Base-by-base conservation (phyloP, 2,329 filamentous ascomycete genomes). In the Xylariaceae sp. region DNA sequence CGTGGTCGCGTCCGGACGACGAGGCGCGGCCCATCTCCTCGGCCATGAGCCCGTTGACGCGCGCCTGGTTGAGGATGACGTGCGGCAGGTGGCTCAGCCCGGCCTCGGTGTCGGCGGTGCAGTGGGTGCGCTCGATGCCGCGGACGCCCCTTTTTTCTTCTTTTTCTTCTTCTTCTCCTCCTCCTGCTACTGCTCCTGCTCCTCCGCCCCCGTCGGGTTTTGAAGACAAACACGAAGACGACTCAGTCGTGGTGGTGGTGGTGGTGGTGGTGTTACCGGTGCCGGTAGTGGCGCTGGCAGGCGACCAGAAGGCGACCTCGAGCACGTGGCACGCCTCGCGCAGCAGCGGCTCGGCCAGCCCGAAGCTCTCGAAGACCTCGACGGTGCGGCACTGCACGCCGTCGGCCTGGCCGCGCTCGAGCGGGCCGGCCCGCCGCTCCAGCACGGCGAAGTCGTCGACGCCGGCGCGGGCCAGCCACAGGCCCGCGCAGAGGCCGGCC, bases 331-430 rank as follows among this genome's bases (percentile, higher is more conserved):
- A 77, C 1, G 72, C 64, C 37, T 77, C 73, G 21, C 64, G 61
- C 19, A 77, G 60, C 18, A 80, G 57, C 13, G 65, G 58, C 29
- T 74, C 70, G 2, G 65, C 61, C 3, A 79, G 62, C 1, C 64
- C 70, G 19, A 78, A 73, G 28, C 68, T 72, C 45, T 79, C 74
- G 32, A 77, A 75, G 15, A 80, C 66, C 50, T 80, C 75, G 11
- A 78, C 72, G 0, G 73, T 76, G 2, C 73, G 70, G 36, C 68
- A 72, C 52, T 77, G 72, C 13, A 77, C 70, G 2, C 75, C 74
- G 39, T 83, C 78, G 11, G 78, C 79, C 53, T 82, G 75, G 3
- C 77, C 77, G 29, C 67, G 62, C 25, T 61, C 47, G 31, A 81
- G 60, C 1, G 72, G 73, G 0, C 73, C 75, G 3, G 55, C 38